These are phyloP conservation scores for Cyberlindnera veronae DNA, from an alignment of 805 yeast genomes.

Conservation along the genomic window DNA sequence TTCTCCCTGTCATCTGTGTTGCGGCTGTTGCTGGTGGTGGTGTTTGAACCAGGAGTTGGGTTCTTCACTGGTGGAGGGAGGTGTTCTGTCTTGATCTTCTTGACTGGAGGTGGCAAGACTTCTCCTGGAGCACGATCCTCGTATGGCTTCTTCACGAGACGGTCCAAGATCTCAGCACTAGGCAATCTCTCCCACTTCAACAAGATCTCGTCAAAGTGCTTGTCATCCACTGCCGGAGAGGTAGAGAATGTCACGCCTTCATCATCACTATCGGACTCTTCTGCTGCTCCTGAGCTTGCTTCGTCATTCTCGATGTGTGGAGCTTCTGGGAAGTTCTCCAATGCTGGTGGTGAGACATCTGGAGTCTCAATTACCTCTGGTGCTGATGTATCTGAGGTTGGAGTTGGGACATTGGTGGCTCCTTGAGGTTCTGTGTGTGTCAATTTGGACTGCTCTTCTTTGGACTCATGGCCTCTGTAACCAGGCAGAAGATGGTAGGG, in stretches of 20 bases:
- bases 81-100: slow-evolving; percentile 5
- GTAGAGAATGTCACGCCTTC: neutral
- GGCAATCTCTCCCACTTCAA: slow-evolving; percentile 9
- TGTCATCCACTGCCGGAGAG: slow-evolving; percentile 2
- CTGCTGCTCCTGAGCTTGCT: neutral
- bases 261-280: neutral
- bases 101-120: slow-evolving; percentile 5
- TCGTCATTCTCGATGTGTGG: neutral
- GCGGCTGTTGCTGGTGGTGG: neutral
- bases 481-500: slow-evolving; percentile 16
- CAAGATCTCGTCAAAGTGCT: neutral
- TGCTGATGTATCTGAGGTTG: neutral
- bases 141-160: slow-evolving; percentile 6
- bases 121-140: slow-evolving; percentile 9
- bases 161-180: neutral
- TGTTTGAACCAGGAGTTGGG: neutral
- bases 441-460: neutral
- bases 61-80: neutral
- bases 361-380: neutral
- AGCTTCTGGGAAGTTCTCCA: too few relatives aligned
- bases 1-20: neutral
- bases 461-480: slow-evolving; percentile 1
- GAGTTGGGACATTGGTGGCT: neutral
- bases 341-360: too few relatives aligned
- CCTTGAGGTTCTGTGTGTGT: neutral